Conservation (phyloP, 2,329 filamentous ascomycete species). For the Sclerotinia borealis region DNA sequence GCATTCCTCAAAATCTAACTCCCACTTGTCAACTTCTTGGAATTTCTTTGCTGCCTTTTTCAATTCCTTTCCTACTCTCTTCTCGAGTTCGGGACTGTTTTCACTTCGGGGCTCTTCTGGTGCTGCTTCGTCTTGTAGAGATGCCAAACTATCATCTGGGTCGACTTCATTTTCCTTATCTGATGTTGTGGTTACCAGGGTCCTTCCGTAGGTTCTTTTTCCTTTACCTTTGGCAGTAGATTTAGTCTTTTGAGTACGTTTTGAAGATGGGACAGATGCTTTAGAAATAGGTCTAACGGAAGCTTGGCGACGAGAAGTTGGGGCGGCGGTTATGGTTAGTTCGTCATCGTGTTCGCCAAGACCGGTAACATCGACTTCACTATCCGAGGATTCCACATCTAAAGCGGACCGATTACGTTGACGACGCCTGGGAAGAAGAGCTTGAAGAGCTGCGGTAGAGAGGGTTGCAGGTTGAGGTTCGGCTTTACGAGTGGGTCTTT, state of each 20-base stretch:
- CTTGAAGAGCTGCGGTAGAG: slow-evolving; percentile 35
- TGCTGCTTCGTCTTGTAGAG: slow-evolving; percentile 39
- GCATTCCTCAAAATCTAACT: slow-evolving; percentile 61
- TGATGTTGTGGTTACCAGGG: slow-evolving; percentile 37
- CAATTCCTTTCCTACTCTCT: slow-evolving; percentile 41
- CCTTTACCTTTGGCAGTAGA: slow-evolving; percentile 23
- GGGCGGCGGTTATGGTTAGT: slow-evolving; percentile 40
- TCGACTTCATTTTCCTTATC: slow-evolving; percentile 53
- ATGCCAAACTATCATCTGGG: slow-evolving; percentile 38
- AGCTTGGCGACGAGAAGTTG: slow-evolving; percentile 30
- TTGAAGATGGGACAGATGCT: not conserved
- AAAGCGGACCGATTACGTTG: slow-evolving; percentile 32
- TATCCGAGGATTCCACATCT: slow-evolving; percentile 38
- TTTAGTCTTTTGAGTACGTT: slow-evolving; percentile 10
- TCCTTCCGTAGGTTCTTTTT: slow-evolving; percentile 39
- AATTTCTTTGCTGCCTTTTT: slow-evolving; percentile 57
- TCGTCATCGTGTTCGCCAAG: slow-evolving; percentile 51
- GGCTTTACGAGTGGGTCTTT: slow-evolving; percentile 12
- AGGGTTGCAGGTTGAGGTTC: slow-evolving; percentile 24
- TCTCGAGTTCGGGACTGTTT: slow-evolving; percentile 36
- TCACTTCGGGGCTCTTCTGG: slow-evolving; percentile 22
- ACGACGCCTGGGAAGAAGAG: slow-evolving; percentile 32
- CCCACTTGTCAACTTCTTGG: slow-evolving; percentile 63
- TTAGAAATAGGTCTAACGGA: slow-evolving; percentile 17
- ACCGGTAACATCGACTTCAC: slow-evolving; percentile 43